phyloP scores from a whole-genome alignment of 1,284 basidiomycete species.

The Cystobasidiaceae sp. region DNA sequence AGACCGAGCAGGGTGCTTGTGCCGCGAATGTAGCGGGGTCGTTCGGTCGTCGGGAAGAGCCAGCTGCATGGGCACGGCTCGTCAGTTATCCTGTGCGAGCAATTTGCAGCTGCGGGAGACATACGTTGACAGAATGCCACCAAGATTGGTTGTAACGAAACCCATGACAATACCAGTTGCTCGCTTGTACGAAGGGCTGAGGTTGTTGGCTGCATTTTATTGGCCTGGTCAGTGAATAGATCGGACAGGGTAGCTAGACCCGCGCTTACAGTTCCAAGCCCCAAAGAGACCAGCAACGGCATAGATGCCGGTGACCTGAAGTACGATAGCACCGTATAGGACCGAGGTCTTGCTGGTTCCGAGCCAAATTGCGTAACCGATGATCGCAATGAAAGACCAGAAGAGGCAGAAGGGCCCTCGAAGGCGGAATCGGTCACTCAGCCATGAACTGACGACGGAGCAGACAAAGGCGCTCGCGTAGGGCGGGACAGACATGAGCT shows the following conservation, averaged over 20 bases:
- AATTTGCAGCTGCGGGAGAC: too few relatives aligned
- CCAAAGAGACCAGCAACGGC: slow-evolving; percentile 33
- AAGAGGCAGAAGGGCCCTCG: slow-evolving; percentile 38
- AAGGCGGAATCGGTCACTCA: slow-evolving; percentile 35
- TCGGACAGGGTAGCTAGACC: neutral
- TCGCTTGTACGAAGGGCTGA: slow-evolving; percentile 27
- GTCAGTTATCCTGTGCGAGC: too few relatives aligned
- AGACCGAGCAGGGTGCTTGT: slow-evolving; percentile 20
- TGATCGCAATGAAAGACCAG: slow-evolving; percentile 35
- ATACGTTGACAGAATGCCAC: slow-evolving; percentile 27
- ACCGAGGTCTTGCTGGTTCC: slow-evolving; percentile 39
- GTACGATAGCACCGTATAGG: slow-evolving; percentile 45
- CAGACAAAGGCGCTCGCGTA: slow-evolving; percentile 34
- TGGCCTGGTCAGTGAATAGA: too few relatives aligned
- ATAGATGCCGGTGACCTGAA: slow-evolving; percentile 46
- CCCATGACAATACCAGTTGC: slow-evolving; percentile 23
- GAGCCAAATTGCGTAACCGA: slow-evolving; percentile 46
- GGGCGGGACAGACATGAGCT: slow-evolving; percentile 36
- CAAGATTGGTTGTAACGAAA: slow-evolving; percentile 22
- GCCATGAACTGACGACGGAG: slow-evolving; percentile 35
- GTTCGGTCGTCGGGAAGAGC: too few relatives aligned
- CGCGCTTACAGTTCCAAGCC: slow-evolving; percentile 21
- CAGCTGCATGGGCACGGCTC: too few relatives aligned
- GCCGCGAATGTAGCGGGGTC: slow-evolving; percentile 21
- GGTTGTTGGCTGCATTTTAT: slow-evolving; percentile 15